A percentile compares a stretch with the other conserved stretches of the same genome.
Conservation (phyloP, 257 asterid species). For the Vinca minor region DNA sequence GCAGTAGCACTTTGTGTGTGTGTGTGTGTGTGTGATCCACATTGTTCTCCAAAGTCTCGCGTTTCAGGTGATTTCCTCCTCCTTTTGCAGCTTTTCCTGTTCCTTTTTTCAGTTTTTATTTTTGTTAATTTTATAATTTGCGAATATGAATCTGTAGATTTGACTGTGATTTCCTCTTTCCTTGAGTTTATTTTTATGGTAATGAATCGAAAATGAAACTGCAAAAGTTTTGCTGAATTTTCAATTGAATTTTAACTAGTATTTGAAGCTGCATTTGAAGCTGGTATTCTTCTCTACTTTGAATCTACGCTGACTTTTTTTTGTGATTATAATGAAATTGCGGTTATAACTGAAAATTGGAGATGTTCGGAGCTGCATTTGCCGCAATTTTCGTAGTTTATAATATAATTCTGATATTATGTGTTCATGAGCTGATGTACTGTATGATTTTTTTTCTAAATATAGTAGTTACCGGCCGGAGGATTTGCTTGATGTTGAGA, state of each 20-base stretch:
- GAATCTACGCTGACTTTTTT: background rate
- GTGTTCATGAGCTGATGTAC: background rate
- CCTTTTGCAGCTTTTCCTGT: constrained; percentile 9
- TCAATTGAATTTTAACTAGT: constrained; percentile 11
- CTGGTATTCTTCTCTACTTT: background rate
- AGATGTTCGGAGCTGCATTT: background rate
- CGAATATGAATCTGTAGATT: constrained; percentile 37
- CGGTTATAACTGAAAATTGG: background rate
- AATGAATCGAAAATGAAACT: background rate
- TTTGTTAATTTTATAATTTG: background rate
- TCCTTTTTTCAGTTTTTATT: constrained; percentile 15
- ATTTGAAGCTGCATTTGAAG: too few relatives aligned
- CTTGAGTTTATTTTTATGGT: constrained; percentile 7
- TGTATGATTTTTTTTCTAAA: too few relatives aligned
- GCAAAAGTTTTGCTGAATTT: constrained; percentile 4
- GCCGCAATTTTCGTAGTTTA: background rate
- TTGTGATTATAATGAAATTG: background rate
- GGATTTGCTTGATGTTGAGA: background rate
- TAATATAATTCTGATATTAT: too few relatives aligned
- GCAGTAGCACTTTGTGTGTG: constrained; percentile 31
- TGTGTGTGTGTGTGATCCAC: too few relatives aligned
- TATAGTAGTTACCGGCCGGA: background rate
- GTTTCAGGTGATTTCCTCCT: constrained; percentile 32
- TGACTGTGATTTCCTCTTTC: constrained; percentile 23
- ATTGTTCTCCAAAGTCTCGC: constrained; percentile 19